Evolutionary conservation across 768 basidiomycete genomes (phyloP).

Genomic region (Tubosaeta brunneosetosa): DNA sequence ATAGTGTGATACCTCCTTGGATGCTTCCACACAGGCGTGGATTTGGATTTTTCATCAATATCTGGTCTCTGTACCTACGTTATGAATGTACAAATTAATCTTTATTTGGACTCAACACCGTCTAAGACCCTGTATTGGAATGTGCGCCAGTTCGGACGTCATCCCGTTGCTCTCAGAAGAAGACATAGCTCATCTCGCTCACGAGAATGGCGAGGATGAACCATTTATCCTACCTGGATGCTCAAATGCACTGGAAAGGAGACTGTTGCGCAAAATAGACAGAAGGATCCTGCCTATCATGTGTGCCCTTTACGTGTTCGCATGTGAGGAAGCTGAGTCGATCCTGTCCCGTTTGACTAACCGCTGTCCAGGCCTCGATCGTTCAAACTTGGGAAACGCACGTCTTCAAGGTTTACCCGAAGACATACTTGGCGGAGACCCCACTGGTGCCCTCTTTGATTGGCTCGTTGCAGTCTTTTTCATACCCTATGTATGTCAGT

Average conservation of each 20-base stretch:
- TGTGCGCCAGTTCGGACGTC: too few relatives aligned
- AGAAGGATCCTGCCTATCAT: slow-evolving; percentile 63
- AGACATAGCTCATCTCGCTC: neutral
- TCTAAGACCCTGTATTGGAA: too few relatives aligned
- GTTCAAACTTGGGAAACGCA: slow-evolving; percentile 77
- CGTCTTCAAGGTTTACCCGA: slow-evolving; percentile 65
- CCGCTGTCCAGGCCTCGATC: slow-evolving; percentile 49
- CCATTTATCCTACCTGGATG: slow-evolving; percentile 14
- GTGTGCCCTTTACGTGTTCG: slow-evolving; percentile 71
- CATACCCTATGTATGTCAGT: slow-evolving; percentile 61
- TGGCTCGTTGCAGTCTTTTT: slow-evolving; percentile 78
- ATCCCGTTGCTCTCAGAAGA: too few relatives aligned
- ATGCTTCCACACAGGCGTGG: too few relatives aligned
- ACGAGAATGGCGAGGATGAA: slow-evolving; percentile 13
- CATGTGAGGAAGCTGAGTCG: slow-evolving; percentile 44
- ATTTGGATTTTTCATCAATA: neutral
- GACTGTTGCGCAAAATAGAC: slow-evolving; percentile 62
- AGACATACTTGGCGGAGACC: slow-evolving; percentile 64
- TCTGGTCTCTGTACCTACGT: too few relatives aligned
- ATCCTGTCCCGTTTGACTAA: neutral
- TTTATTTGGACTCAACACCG: too few relatives aligned
- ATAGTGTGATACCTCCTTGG: neutral
- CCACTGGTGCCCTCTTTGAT: slow-evolving; percentile 64
- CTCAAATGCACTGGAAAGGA: slow-evolving; percentile 40
- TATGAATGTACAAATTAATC: too few relatives aligned